Percentiles rank a stretch among this genome's conserved stretches.
phyloP scores from a whole-genome alignment of 2,329 filamentous ascomycete genomes.

The Microthyrium microscopicum region DNA sequence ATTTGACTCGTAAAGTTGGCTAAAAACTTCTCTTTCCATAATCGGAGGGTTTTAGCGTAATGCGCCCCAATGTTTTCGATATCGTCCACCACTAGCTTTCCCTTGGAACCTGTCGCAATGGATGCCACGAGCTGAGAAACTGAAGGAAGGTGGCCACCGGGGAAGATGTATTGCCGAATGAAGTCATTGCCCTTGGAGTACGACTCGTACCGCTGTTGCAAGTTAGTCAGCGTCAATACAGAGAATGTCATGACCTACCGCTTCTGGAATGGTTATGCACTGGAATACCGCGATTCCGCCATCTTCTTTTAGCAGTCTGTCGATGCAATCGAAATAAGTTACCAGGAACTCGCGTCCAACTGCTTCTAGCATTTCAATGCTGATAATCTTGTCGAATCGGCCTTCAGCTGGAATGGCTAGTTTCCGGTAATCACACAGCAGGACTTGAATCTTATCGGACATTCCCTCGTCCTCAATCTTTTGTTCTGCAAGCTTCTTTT shows the following conservation, averaged over 20 bases:
- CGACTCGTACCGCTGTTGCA: conserved; percentile 36
- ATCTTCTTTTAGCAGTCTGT: conserved; percentile 46
- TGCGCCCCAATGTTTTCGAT: conserved; percentile 60
- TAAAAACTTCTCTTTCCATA: conserved; percentile 53
- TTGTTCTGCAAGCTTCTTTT: conserved; percentile 50
- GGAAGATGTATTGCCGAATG: conserved; percentile 64
- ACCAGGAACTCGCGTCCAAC: conserved; percentile 51
- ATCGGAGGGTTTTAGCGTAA: conserved; percentile 50
- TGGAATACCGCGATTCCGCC: conserved; percentile 56
- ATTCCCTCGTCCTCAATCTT: conserved; percentile 46
- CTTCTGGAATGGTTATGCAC: conserved; percentile 62
- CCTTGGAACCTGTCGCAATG: conserved; percentile 43
- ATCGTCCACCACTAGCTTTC: conserved; percentile 47
- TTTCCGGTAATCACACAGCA: conserved; percentile 52
- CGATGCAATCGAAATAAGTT: conserved; percentile 50
- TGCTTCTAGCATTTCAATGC: conserved; percentile 64
- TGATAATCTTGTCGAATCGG: conserved; percentile 54
- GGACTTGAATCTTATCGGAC: conserved; percentile 43
- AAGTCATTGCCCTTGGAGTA: conserved; percentile 56
- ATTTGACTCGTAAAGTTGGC: conserved; percentile 45
- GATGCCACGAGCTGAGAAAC: conserved; percentile 47
- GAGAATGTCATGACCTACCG: conserved; percentile 13
- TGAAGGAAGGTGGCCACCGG: conserved; percentile 57
- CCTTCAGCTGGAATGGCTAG: conserved; percentile 33
- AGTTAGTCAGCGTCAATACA: neutral